A percentile compares a stretch with the other conserved stretches of the same genome.
Evolutionary conservation across 805 yeast genomes (phyloP).

Genomic region (Candida pini): DNA sequence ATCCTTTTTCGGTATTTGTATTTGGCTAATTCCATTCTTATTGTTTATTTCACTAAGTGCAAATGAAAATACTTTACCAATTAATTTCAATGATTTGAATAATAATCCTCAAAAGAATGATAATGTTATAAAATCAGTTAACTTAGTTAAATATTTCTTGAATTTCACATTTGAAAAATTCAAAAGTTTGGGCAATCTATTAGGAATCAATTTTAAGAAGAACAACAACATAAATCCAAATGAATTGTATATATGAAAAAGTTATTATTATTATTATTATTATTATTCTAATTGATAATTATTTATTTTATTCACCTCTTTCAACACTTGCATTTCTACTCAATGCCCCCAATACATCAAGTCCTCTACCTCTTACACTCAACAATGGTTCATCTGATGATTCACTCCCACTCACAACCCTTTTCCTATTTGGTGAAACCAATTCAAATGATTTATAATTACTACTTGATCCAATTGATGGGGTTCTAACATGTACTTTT

Average conservation of each 20-base stretch:
- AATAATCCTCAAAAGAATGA: slow-evolving; percentile 20
- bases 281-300: too few relatives aligned
- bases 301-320: neutral
- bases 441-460: slow-evolving; percentile 4
- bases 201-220: slow-evolving; percentile 51
- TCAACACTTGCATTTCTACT: slow-evolving; percentile 3
- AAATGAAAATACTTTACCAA: slow-evolving; percentile 81
- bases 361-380: slow-evolving; percentile 3
- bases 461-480: slow-evolving; percentile 1
- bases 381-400: neutral
- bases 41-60: slow-evolving; percentile 89
- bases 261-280: too few relatives aligned
- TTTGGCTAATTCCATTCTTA: slow-evolving; percentile 93
- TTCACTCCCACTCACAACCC: slow-evolving; percentile 1
- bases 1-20: slow-evolving; percentile 89
- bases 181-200: slow-evolving; percentile 40
- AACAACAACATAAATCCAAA: slow-evolving; percentile 20
- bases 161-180: slow-evolving; percentile 44
- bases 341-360: slow-evolving; percentile 5
- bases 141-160: slow-evolving; percentile 64
- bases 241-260: slow-evolving; percentile 21
- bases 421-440: slow-evolving; percentile 1
- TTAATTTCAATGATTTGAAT: slow-evolving; percentile 22
- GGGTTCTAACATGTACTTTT: slow-evolving; percentile 1
- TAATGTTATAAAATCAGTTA: slow-evolving; percentile 42